These are phyloP conservation scores for Pythium periplocum DNA, from an alignment of 352 stramenopile genomes.

Conservation along the genomic window DNA sequence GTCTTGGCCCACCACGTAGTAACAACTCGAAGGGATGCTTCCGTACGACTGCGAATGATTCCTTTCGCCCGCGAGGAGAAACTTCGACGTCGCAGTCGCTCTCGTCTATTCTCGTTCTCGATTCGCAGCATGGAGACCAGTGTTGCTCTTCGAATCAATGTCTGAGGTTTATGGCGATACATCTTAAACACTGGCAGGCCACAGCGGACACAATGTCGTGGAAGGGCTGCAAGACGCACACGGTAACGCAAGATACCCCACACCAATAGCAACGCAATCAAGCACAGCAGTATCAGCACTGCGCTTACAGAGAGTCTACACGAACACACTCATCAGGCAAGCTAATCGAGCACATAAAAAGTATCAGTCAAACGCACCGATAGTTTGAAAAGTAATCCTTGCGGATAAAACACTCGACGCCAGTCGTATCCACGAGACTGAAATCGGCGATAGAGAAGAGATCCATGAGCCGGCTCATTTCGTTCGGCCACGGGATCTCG, in stretches of 20 bases:
- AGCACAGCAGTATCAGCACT: conserved; percentile 31
- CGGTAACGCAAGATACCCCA: conserved; percentile 58
- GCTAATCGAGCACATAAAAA: no score
- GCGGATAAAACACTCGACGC: conserved; percentile 57
- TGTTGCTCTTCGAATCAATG: conserved; percentile 24
- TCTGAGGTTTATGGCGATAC: conserved; percentile 21
- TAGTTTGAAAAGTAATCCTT: conserved; percentile 68
- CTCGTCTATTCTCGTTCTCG: conserved; percentile 21
- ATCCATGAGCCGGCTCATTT: conserved; percentile 57
- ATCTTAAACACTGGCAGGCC: conserved; percentile 55
- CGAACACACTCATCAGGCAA: no score
- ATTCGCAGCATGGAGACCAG: conserved; percentile 41
- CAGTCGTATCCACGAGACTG: conserved; percentile 58
- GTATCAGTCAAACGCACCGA: conserved; percentile 14
- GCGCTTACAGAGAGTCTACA: conserved; percentile 34
- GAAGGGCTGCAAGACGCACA: conserved; percentile 43
- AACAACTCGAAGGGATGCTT: conserved; percentile 6
- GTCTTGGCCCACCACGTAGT: conserved; percentile 18
- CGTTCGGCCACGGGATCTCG: conserved; percentile 60
- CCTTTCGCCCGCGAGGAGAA: conserved; percentile 25
- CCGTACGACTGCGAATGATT: conserved; percentile 7
- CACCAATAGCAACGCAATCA: conserved; percentile 28
- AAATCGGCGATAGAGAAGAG: conserved; percentile 67
- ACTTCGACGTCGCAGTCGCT: conserved; percentile 12
- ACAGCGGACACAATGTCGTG: conserved; percentile 53